phyloP scores from a whole-genome alignment of 2,329 filamentous ascomycete species.

The Paraconiothyrium sp. region DNA sequence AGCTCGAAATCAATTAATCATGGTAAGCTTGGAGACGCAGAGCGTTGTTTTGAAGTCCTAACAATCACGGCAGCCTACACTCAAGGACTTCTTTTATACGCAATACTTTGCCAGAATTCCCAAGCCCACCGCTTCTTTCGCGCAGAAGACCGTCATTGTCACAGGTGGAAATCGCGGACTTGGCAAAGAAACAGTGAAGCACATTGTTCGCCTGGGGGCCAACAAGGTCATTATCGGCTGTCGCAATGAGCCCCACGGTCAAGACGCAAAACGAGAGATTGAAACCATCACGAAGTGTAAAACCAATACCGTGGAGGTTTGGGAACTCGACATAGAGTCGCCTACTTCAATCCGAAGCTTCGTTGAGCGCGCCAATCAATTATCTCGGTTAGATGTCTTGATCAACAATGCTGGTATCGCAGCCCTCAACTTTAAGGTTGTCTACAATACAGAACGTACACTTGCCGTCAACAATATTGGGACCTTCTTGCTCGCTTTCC shows the following conservation, averaged over 20 bases:
- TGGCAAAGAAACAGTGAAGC: background rate
- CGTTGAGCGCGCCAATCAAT: background rate
- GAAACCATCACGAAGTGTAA: background rate
- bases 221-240: background rate
- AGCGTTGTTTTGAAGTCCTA: too few relatives aligned
- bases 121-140: background rate
- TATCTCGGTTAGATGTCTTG: background rate
- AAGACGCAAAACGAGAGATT: background rate
- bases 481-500: background rate
- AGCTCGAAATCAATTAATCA: too few relatives aligned
- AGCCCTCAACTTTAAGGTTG: background rate
- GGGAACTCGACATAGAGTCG: conserved; percentile 2
- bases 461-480: background rate
- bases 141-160: background rate
- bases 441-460: background rate
- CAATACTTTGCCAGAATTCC: background rate
- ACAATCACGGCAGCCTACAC: background rate
- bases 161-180: background rate
- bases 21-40: too few relatives aligned
- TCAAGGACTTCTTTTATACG: background rate
- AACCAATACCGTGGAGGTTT: background rate
- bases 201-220: background rate
- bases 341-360: background rate
- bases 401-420: background rate
- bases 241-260: background rate